These are phyloP conservation scores for Santalum album DNA, from an alignment of 164 flowering plant genomes.

Conservation along the genomic window DNA sequence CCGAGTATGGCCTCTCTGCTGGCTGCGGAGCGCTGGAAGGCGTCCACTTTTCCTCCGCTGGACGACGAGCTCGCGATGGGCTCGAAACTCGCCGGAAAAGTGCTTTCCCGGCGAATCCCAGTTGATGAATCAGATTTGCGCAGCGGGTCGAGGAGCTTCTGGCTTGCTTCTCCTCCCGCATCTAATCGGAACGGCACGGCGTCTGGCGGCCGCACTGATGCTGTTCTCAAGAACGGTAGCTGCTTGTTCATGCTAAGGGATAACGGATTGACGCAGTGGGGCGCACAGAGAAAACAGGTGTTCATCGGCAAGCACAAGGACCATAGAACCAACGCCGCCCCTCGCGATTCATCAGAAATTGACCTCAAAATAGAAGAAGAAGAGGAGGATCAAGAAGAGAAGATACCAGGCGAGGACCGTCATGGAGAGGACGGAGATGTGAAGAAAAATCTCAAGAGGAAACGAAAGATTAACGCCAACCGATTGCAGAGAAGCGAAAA, in stretches of 20 bases:
- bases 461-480: neutral
- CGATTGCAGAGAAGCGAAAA: neutral
- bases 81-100: constrained; percentile 27
- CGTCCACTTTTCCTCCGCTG: constrained; percentile 32
- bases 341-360: constrained; percentile 1
- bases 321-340: neutral
- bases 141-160: constrained; percentile 36
- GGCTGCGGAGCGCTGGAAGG: neutral
- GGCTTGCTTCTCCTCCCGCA: constrained; percentile 24
- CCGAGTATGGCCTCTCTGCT: constrained; percentile 54
- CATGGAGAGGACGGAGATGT: neutral
- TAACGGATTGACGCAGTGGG: constrained; percentile 49
- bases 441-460: constrained; percentile 26
- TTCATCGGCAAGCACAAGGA: constrained; percentile 26
- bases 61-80: constrained; percentile 62
- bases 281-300: constrained; percentile 32
- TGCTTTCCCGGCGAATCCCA: constrained; percentile 35
- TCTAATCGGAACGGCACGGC: neutral
- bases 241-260: constrained; percentile 26
- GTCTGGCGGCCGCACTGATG: neutral
- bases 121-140: constrained; percentile 25
- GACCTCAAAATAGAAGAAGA: constrained; percentile 7
- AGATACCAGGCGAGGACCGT: constrained; percentile 1
- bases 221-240: constrained; percentile 13
- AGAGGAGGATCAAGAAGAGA: constrained; percentile 6